phyloP scores from a whole-genome alignment of 2,329 filamentous ascomycete genomes.

The Huntiella decipiens region DNA sequence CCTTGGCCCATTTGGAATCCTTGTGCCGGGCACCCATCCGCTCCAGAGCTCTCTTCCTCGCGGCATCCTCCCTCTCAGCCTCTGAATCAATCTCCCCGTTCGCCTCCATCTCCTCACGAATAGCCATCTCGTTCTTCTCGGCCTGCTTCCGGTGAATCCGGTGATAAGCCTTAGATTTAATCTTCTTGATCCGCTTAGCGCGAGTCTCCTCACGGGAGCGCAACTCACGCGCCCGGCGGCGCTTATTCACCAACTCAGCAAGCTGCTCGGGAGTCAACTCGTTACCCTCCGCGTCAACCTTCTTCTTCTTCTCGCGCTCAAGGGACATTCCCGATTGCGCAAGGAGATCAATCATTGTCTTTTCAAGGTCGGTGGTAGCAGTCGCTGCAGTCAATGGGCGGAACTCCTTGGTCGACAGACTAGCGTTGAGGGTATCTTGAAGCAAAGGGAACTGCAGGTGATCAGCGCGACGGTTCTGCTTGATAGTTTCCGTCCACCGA shows the following conservation, averaged over 20 bases:
- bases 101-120: slow-evolving; percentile 32
- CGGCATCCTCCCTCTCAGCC: slow-evolving; percentile 42
- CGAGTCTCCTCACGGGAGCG: slow-evolving; percentile 77
- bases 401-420: slow-evolving; percentile 42
- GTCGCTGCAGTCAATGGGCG: slow-evolving; percentile 43
- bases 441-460: slow-evolving; percentile 75
- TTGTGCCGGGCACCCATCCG: slow-evolving; percentile 70
- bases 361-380: slow-evolving; percentile 64
- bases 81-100: slow-evolving; percentile 44
- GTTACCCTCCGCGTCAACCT: slow-evolving; percentile 25
- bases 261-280: slow-evolving; percentile 50
- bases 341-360: slow-evolving; percentile 72
- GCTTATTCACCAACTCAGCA: slow-evolving; percentile 52
- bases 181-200: slow-evolving; percentile 90
- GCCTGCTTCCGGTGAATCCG: slow-evolving; percentile 69
- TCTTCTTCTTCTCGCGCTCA: slow-evolving; percentile 28
- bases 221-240: slow-evolving; percentile 65
- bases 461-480: slow-evolving; percentile 79
- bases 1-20: slow-evolving; percentile 85
- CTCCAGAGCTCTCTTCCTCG: slow-evolving; percentile 63
- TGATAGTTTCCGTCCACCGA: slow-evolving; percentile 88
- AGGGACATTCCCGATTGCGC: slow-evolving; percentile 63
- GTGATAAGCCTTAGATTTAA: slow-evolving; percentile 92
- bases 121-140: slow-evolving; percentile 33
- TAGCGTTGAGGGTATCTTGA: slow-evolving; percentile 44